Evolutionary conservation across 2,329 filamentous ascomycete species (phyloP).

Genomic region (Cladophialophora carrionii): DNA sequence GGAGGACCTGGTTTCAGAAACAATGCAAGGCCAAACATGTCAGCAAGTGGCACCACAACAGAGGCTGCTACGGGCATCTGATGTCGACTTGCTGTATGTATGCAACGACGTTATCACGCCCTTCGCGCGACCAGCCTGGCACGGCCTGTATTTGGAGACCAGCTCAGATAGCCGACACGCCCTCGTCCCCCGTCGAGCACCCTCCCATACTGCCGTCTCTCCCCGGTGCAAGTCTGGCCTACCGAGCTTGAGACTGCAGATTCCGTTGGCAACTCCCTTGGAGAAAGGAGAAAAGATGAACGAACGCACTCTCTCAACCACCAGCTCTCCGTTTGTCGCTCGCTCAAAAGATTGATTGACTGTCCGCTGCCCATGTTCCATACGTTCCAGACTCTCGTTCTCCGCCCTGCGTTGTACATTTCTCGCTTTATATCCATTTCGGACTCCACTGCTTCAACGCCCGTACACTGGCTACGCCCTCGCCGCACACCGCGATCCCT

Average conservation of each 20-base stretch:
- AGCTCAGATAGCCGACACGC: neutral
- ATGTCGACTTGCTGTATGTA: neutral
- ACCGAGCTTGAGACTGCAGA: too few species aligned
- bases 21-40: neutral
- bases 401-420: too few species aligned
- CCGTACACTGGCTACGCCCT: too few species aligned
- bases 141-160: neutral
- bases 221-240: too few species aligned
- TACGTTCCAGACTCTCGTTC: too few species aligned
- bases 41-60: neutral
- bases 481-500: too few species aligned
- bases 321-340: constrained; percentile 1
- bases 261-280: too few species aligned
- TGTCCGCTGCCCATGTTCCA: neutral
- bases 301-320: neutral
- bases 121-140: neutral
- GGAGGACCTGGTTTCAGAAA: neutral
- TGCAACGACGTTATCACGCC: neutral
- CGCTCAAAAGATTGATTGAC: neutral
- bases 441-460: too few species aligned
- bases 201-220: neutral
- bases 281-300: neutral
- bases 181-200: too few species aligned
- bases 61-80: neutral
- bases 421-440: too few species aligned